Percentiles rank a stretch among this genome's conserved stretches.
Conservation (phyloP, 805 yeast genomes). For the Pichia heedii region DNA sequence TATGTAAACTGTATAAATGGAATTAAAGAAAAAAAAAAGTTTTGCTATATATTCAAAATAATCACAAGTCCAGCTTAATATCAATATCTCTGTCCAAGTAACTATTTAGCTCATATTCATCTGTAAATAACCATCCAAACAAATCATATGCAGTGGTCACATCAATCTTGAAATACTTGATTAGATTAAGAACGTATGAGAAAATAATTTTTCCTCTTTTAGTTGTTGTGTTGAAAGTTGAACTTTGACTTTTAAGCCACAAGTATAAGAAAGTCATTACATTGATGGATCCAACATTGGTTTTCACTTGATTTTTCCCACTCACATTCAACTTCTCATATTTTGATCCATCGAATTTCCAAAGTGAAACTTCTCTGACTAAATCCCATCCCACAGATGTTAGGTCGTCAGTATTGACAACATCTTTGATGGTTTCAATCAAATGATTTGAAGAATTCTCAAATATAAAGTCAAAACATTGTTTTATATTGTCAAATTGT, state of each 20-base stretch:
- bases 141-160: conserved; percentile 14
- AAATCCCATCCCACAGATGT: conserved; percentile 8
- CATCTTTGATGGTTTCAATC: background rate
- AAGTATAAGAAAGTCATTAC: conserved; percentile 18
- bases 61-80: background rate
- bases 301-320: background rate
- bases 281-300: conserved; percentile 16
- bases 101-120: conserved; percentile 18
- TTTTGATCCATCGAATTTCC: conserved; percentile 3
- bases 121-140: conserved; percentile 24
- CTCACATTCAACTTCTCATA: conserved; percentile 12
- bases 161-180: conserved; percentile 18
- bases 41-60: background rate
- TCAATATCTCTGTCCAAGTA: conserved; percentile 12
- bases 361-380: conserved; percentile 9
- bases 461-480: conserved; percentile 17
- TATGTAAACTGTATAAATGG: background rate
- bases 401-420: conserved; percentile 4
- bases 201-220: conserved; percentile 14
- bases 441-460: background rate
- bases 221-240: conserved; percentile 6
- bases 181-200: conserved; percentile 15
- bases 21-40: background rate
- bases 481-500: conserved; percentile 18
- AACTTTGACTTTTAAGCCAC: conserved; percentile 22